phyloP scores from a whole-genome alignment of 192 early-diverging fungal genomes.

The Allomyces macrogynus region DNA sequence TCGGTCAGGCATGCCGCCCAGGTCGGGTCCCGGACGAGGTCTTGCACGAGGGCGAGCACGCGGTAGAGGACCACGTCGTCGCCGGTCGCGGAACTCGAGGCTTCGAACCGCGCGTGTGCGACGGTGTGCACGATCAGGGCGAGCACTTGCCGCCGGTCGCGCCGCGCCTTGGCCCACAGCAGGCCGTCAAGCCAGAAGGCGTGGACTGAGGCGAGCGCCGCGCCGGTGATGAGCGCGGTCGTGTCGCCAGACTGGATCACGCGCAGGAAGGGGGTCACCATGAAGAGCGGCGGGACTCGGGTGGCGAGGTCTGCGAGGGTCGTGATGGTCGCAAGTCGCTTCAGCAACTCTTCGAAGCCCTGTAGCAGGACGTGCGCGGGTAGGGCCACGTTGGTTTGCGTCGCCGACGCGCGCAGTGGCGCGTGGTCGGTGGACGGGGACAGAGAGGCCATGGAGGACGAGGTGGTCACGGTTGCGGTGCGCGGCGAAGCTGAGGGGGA shows the following conservation, averaged over 20 bases:
- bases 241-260: constrained; percentile 84
- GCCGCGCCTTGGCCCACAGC: constrained; percentile 11
- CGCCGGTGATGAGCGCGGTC: constrained; percentile 83
- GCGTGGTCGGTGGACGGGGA: too few species aligned
- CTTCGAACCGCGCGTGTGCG: constrained; percentile 90
- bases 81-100: constrained; percentile 61
- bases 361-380: not conserved
- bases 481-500: not conserved
- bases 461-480: not conserved
- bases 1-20: constrained; percentile 56
- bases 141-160: constrained; percentile 16
- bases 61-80: constrained; percentile 85
- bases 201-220: constrained; percentile 70
- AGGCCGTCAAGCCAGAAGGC: constrained; percentile 72
- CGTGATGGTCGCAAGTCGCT: not conserved
- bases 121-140: constrained; percentile 69
- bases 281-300: not conserved
- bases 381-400: not conserved
- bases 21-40: constrained; percentile 44
- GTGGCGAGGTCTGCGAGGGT: not conserved
- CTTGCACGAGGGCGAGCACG: constrained; percentile 64
- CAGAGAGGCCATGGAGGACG: not conserved
- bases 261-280: constrained; percentile 82
- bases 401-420: not conserved
- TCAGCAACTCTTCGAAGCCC: not conserved